Conservation (phyloP, 192 early-diverging fungal species). For the Coemansia sp. region DNA sequence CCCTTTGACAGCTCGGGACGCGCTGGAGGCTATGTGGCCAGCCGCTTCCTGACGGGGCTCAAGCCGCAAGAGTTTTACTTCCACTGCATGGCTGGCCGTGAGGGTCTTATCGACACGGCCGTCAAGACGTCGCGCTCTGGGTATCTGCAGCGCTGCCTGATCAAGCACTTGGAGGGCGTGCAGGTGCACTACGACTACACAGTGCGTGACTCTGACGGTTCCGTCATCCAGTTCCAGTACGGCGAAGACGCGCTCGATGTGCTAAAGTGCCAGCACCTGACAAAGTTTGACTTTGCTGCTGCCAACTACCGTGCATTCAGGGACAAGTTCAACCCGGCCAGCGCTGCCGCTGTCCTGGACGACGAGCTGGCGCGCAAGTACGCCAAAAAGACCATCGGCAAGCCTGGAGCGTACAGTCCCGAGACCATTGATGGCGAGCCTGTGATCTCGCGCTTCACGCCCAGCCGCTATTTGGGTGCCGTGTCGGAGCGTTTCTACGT, state of each 20-base stretch:
- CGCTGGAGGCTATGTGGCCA: constrained; percentile 95
- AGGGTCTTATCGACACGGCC: constrained; percentile 99
- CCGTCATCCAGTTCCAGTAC: constrained; percentile 96
- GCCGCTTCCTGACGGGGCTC: constrained; percentile 98
- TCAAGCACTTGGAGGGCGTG: constrained; percentile 97
- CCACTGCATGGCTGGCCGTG: constrained; percentile 98
- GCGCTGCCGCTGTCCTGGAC: constrained; percentile 64
- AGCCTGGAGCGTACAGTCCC: constrained; percentile 49
- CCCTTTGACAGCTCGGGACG: constrained; percentile 86
- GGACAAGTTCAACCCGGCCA: constrained; percentile 73
- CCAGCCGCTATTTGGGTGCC: constrained; percentile 79
- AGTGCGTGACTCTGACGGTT: constrained; percentile 92
- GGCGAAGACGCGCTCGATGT: constrained; percentile 98
- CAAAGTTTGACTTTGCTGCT: constrained; percentile 90
- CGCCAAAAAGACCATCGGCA: constrained; percentile 75
- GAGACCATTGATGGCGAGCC: constrained; percentile 55
- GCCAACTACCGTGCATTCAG: constrained; percentile 82
- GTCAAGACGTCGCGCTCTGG: constrained; percentile 99
- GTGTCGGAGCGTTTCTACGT: constrained; percentile 84
- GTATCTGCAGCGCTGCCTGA: constrained; percentile 97
- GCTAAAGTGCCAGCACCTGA: constrained; percentile 86
- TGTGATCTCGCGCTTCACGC: constrained; percentile 74
- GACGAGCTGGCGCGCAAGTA: constrained; percentile 69
- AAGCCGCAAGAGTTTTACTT: constrained; percentile 90
- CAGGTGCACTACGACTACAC: constrained; percentile 95